Evolutionary conservation across 2,329 filamentous ascomycete species (phyloP), one percentile per base, ranked within the genome.

Genomic region (Allantophomopsis lycopodina): DNA sequence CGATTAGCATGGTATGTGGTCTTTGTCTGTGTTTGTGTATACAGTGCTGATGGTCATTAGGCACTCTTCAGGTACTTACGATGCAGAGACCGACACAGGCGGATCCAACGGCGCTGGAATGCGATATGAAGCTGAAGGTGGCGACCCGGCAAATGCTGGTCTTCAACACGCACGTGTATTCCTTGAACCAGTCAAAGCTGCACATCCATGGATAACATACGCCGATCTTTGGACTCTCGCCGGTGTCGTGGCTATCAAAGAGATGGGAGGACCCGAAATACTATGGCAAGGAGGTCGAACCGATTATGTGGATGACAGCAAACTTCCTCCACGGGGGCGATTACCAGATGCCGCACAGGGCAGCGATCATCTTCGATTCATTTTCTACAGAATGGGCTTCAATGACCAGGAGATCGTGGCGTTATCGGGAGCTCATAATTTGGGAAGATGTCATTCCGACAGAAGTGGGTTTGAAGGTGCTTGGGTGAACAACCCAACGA

Each of bases 51-150:
- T 32, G 12, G 14, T 11, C 37, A 30, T 21, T 40, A 71, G 71
- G 71, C 76, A 80, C 58, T 69, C 69, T n/a, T 59, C 74, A 1
- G 75, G 76, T 20, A 79, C 75, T 5, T 79, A 79, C 55, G 69
- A 74, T 50, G 57, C 59, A 21, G 61, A 64, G 40, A 71, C 71
- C 40, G 68, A 75, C 50, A 79, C 74, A 0, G 76, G 76, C 30
- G 75, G 75, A 31, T 72, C 66, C 18, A 79, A 79, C 52, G 76
- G 76, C 43, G 75, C 76, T 0, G 74, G 73, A 14, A 79, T 79
- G 75, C 65, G 75, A 28, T 79, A 77, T 52, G 73, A 78, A 58
- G 59, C 64, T 17, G 75, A 79, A 59, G 73, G 73, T 42, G 74
- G 72, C 44, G 74, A 79, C 51, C 73, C 74, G 4, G 71, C 75